These are phyloP conservation scores for Apiospora hydei DNA, from an alignment of 2,329 filamentous ascomycete species.

Conservation along the genomic window DNA sequence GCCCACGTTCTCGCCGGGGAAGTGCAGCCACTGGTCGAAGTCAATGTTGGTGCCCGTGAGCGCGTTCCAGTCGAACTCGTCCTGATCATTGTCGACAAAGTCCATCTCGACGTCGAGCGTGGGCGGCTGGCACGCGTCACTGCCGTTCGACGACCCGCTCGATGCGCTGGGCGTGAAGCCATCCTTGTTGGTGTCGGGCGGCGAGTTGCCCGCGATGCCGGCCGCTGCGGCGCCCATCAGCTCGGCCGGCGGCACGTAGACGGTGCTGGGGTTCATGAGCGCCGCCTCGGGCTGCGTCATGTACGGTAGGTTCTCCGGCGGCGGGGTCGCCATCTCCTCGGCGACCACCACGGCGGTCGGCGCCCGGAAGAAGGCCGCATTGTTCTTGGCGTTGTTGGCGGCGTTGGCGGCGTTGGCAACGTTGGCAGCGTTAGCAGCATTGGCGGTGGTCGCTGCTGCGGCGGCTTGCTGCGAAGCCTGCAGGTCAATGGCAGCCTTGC, in stretches of 20 bases:
- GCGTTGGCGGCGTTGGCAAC: slow-evolving; percentile 37
- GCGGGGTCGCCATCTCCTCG: slow-evolving; percentile 54
- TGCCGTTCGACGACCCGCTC: slow-evolving; percentile 48
- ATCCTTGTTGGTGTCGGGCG: slow-evolving; percentile 52
- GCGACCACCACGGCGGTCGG: slow-evolving; percentile 29
- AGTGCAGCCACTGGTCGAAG: slow-evolving; percentile 66
- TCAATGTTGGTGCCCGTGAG: slow-evolving; percentile 61
- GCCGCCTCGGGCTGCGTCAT: slow-evolving; percentile 44
- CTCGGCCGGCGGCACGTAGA: slow-evolving; percentile 28
- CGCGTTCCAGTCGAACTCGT: slow-evolving; percentile 62
- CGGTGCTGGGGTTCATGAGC: slow-evolving; percentile 37
- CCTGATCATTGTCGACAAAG: slow-evolving; percentile 49
- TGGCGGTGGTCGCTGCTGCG: slow-evolving; percentile 39
- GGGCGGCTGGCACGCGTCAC: slow-evolving; percentile 46
- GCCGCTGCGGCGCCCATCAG: slow-evolving; percentile 33
- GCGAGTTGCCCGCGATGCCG: slow-evolving; percentile 44
- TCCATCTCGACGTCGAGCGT: slow-evolving; percentile 54
- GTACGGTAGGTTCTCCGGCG: slow-evolving; percentile 56
- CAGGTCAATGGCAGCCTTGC: slow-evolving; percentile 82
- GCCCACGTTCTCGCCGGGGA: slow-evolving; percentile 53
- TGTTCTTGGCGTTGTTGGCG: slow-evolving; percentile 32
- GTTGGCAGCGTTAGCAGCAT: slow-evolving; percentile 39
- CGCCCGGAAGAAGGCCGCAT: slow-evolving; percentile 33
- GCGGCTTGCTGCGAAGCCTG: slow-evolving; percentile 46
- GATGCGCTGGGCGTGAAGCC: slow-evolving; percentile 52